Evolutionary conservation across 2,329 filamentous ascomycete genomes (phyloP), one percentile per base, ranked within the genome.

Genomic region (Catunica adiposa): DNA sequence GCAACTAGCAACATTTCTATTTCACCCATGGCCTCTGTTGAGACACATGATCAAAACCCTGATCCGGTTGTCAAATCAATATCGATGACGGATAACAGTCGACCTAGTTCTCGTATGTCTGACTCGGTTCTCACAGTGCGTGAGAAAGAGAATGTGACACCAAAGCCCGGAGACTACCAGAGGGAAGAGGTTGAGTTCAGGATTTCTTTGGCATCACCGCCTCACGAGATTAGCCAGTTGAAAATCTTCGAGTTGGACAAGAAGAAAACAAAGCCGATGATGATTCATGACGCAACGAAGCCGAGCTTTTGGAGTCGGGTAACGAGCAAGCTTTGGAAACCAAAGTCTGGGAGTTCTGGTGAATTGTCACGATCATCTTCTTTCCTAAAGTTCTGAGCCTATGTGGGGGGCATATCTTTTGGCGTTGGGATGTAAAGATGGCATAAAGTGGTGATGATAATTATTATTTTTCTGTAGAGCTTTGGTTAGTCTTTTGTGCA

Each of bases 221-320:
- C 44, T 14, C 8, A 48, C 11, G 23, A 48, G 7, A 23, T 25
- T 15, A 9, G 26, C 22, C 5, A 48, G 20, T 25, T 26, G 15
- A 23, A 48, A 11, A 48, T 14, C 11, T 48, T 48, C 15, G 22
- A 26, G 11, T 15, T n/a, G 22, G 20, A n/a, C 20, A 11, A 34
- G n/a, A 50, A 55, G 42, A 26, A 38, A 17, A 29, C 42, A n/a
- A 40, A 47, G 26, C 40, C 38, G 15, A 44, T 50, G 42, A 44
- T 31, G 15, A 55, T 56, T 52, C 53, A 58, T 14, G 50, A 40
- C 25, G 56, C 48, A 26, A 47, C 29, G 11, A 58, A 53, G 31
- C 56, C 48, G 22, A 48, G 46, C n/a, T 50, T 58, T 17, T 58
- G 56, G 56, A 42, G 29, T 22, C 56, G 56, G 50, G 37, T 58